Evolutionary conservation across 257 asterid genomes (phyloP), one percentile per base, ranked within the genome.

Genomic region (Nyctanthes arbortristis): DNA sequence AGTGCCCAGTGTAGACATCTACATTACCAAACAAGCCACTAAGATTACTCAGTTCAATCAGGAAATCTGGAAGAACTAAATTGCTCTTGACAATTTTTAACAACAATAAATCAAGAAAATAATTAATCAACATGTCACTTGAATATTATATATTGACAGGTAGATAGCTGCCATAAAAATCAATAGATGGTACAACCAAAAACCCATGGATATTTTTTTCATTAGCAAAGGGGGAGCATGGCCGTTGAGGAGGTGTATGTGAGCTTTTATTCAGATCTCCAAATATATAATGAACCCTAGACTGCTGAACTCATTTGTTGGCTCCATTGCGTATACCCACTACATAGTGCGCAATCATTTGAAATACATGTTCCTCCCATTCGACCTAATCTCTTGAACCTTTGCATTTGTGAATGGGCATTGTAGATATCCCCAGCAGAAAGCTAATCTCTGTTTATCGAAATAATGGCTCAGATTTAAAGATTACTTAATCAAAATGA

Each of bases 11-110:
- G 49, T 40, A 12, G 49, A 12, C 22, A 4, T 49, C 30, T 52
- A 47, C 12, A 25, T 47, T 20, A 22, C 58, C 27, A 52, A 52
- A 24, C 58, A 52, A 52, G 58, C 30, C 12, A 52, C 28, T 20
- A 20, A 20, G 58, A 29, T 52, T 52, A 13, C 22, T 9, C 29
- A 52, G 2, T 49, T 49, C 16, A 11, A 20, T 43, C 70, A 63
- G 31, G 30, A 45, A 69, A 66, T 39, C 27, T 61, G 35, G 20
- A 76, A n/a, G 27, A 61, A 43, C 73, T 31, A 33, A 36, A 20
- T 40, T 61, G 40, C 34, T 3, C 24, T 5, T 52, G 58, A 68
- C 30, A 35, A 39, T 63, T 35, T 63, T 59, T 71, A 67, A 32
- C 57, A 56, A 37, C 8, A 30, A 32, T 31, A 65, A 16, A 65